These are phyloP conservation scores for Stenocarpella maydis DNA, from an alignment of 2,329 filamentous ascomycete species.

Conservation along the genomic window DNA sequence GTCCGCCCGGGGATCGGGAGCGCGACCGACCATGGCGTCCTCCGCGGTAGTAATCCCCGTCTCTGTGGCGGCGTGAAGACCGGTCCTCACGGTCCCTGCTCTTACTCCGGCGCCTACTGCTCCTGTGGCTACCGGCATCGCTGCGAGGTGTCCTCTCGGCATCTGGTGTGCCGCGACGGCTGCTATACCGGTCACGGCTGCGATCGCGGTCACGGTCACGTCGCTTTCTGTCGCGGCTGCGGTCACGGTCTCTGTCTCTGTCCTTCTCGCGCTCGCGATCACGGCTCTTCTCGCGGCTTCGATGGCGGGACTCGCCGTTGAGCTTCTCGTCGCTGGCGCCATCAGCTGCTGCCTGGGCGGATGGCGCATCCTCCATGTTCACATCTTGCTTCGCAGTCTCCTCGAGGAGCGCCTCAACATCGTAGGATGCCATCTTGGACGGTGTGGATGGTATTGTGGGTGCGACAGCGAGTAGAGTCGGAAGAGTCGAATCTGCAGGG, in stretches of 20 bases:
- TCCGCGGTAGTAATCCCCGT: slow-evolving; percentile 77
- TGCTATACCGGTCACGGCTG: slow-evolving; percentile 56
- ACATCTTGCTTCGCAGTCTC: slow-evolving; percentile 73
- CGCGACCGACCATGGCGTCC: slow-evolving; percentile 70
- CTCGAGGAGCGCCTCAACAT: slow-evolving; percentile 92
- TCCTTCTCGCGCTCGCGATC: slow-evolving; percentile 57
- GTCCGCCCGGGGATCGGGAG: slow-evolving; percentile 72
- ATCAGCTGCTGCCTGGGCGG: slow-evolving; percentile 48
- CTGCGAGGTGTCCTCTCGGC: slow-evolving; percentile 73
- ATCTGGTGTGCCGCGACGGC: slow-evolving; percentile 66
- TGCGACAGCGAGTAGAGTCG: neutral
- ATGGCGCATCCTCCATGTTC: slow-evolving; percentile 46
- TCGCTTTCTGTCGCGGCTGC: slow-evolving; percentile 61
- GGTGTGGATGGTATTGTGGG: neutral
- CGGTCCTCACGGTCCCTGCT: slow-evolving; percentile 80
- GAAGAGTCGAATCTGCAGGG: neutral
- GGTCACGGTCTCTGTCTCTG: slow-evolving; percentile 64
- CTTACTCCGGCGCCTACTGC: slow-evolving; percentile 82
- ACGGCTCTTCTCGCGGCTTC: slow-evolving; percentile 39
- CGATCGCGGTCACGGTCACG: slow-evolving; percentile 62
- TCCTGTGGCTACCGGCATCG: slow-evolving; percentile 82
- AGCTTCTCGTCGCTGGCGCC: slow-evolving; percentile 66
- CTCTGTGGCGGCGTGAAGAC: slow-evolving; percentile 76
- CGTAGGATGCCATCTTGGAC: slow-evolving; percentile 69
- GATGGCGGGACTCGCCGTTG: slow-evolving; percentile 59